Base-by-base conservation (phyloP, 2,329 filamentous ascomycete species). In the Trichoderma sp. region DNA sequence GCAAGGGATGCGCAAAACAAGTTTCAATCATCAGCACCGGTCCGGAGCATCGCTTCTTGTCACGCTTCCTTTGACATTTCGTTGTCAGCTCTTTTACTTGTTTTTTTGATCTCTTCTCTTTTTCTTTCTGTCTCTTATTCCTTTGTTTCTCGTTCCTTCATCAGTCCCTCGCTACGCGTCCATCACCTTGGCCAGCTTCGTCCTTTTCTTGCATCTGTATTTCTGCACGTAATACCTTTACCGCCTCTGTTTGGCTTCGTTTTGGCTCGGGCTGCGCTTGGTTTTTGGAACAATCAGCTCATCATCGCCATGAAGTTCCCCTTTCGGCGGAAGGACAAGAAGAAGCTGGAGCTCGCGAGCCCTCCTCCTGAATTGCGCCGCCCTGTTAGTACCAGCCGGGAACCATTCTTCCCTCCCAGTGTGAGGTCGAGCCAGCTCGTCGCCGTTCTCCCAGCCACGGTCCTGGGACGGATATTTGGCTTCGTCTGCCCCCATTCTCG, bases 401-500 rank as follows among this genome's bases (percentile, higher is more conserved):
- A 73, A 32, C 70, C 74, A 21, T 74, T 73, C 63, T 79, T 77
- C 69, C 78, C 78, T 67, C 81, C 82, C 10, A 83, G 81, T 5
- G 72, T 73, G 28, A 73, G 75, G 32, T 86, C 85, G 7, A 80
- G 82, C 16, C 75, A 75, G 16, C 71, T 80, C 46, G 82, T 89
- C 59, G 81, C 82, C 51, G 79, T 80, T 64, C 85, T 97, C 13
- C 91, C 93, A 11, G 81, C 85, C 30, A 81, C 85, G n/a, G 84
- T 97, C 34, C 85, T 97, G 69, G 85, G 88, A 73, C 88, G 87
- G 77, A 94, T 97, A 77, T 95, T 97, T 78, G 81, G 86, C 74
- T 89, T 89, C 73, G 89, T 97, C 68, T 97, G 94, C 75, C 94
- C 94, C 8, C 95, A 98, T 79, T 83, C 89, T 43, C 81, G 83